A percentile compares a stretch with the other conserved stretches of the same genome.
These are phyloP conservation scores for Asterionellopsis glacialis DNA, from an alignment of 108 stramenopile genomes.

Conservation along the genomic window DNA sequence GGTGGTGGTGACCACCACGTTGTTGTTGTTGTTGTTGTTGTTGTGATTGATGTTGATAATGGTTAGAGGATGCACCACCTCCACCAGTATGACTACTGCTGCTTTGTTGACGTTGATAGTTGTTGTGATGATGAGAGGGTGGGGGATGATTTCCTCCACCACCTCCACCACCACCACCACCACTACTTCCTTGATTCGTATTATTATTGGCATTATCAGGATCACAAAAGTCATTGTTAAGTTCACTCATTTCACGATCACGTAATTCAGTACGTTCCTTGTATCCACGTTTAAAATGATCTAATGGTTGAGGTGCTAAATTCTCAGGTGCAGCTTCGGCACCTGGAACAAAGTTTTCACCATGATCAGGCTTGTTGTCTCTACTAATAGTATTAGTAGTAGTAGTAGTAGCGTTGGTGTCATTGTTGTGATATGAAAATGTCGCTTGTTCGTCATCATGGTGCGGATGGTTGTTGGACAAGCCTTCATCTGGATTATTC, in stretches of 20 bases:
- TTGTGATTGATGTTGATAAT: conserved; percentile 1
- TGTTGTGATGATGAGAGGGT: not conserved
- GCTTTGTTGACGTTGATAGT: conserved; percentile 1
- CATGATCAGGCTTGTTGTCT: conserved; percentile 39
- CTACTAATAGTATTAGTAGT: no score
- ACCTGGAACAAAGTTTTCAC: conserved; percentile 46
- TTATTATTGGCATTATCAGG: not conserved
- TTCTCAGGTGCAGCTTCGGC: conserved; percentile 21
- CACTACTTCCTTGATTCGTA: not conserved
- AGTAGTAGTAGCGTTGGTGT: no score
- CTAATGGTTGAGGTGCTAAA: conserved; percentile 59
- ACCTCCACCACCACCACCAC: conserved; percentile 1
- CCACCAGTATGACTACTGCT: conserved; percentile 1
- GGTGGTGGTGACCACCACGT: no score
- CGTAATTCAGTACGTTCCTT: conserved; percentile 55
- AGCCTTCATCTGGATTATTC: no score
- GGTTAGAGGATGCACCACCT: not conserved
- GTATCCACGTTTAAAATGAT: conserved; percentile 84
- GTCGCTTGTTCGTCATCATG: no score
- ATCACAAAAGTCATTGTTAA: not conserved
- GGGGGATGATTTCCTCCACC: conserved; percentile 7
- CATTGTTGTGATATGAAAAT: no score
- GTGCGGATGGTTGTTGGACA: no score
- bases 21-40: not conserved
- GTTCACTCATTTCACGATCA: conserved; percentile 35